phyloP scores from a whole-genome alignment of 116 monocot species.

The Papilionanthe hybrid region DNA sequence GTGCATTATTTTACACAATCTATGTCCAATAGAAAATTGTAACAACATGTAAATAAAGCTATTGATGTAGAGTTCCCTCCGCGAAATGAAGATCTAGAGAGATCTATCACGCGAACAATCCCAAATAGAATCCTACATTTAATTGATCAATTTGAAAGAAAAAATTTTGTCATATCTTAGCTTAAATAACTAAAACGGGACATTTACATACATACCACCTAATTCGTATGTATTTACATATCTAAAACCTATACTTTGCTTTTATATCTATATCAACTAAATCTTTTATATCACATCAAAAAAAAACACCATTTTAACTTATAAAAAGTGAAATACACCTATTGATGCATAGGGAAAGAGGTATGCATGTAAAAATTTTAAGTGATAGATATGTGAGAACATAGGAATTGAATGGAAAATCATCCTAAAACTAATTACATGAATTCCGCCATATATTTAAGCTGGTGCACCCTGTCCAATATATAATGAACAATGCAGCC shows the following conservation, averaged over 20 bases:
- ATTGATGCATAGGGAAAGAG: no score
- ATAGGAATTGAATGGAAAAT: no score
- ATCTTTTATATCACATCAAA: no score
- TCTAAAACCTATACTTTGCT: no score
- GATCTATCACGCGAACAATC: neutral
- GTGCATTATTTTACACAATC: no score
- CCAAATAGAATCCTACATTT: neutral
- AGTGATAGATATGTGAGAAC: no score
- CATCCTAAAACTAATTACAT: neutral
- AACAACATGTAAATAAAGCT: neutral
- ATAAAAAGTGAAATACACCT: no score
- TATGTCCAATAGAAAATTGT: neutral
- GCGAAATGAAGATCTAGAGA: neutral
- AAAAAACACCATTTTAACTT: no score
- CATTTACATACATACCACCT: no score
- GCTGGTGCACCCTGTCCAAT: neutral
- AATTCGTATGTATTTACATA: no score
- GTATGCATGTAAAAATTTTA: no score
- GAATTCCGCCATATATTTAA: neutral
- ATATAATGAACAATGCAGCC: neutral
- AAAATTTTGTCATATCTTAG: neutral
- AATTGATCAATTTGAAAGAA: neutral
- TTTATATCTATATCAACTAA: no score
- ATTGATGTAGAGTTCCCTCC: neutral
- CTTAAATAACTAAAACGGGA: neutral